These are phyloP conservation scores for Crassisporium funariophilum DNA, from an alignment of 768 basidiomycete species.

Conservation along the genomic window DNA sequence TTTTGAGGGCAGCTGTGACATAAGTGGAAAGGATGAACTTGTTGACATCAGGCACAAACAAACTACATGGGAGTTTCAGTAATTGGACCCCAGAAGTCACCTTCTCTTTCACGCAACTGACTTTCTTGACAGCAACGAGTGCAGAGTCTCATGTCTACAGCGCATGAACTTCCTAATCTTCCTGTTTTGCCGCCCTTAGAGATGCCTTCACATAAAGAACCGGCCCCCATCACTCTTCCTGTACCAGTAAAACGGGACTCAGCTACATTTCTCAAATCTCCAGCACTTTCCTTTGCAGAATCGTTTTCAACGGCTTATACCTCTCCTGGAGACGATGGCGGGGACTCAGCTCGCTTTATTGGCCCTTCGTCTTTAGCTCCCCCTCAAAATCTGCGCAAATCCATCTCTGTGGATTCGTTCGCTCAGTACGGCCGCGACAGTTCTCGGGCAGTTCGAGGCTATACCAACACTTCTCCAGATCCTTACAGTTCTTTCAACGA, in stretches of 20 bases:
- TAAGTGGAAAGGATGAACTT: no score
- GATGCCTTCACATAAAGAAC: slow-evolving; percentile 17
- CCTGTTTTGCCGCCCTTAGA: slow-evolving; percentile 27
- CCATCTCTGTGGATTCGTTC: slow-evolving; percentile 79
- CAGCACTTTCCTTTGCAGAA: slow-evolving; percentile 39
- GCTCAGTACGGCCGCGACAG: slow-evolving; percentile 45
- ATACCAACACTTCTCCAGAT: slow-evolving; percentile 35
- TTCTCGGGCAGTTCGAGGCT: slow-evolving; percentile 40
- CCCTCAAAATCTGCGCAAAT: slow-evolving; percentile 60
- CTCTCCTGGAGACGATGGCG: slow-evolving; percentile 34
- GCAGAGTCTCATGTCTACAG: slow-evolving; percentile 16
- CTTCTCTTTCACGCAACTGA: background rate
- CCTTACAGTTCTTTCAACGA: slow-evolving; percentile 11
- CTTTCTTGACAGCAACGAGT: background rate
- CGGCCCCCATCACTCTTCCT: slow-evolving; percentile 7
- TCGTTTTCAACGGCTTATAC: slow-evolving; percentile 46
- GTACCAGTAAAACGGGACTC: slow-evolving; percentile 11
- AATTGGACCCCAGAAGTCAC: no score
- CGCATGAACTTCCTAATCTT: slow-evolving; percentile 21
- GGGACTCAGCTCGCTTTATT: slow-evolving; percentile 23
- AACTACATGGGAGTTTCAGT: no score
- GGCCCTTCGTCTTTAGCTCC: slow-evolving; percentile 31
- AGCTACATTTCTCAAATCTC: slow-evolving; percentile 27
- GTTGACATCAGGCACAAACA: no score
- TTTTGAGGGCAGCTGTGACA: slow-evolving; percentile 4